These are phyloP conservation scores for Pythium vanterpoolii DNA, from an alignment of 352 stramenopile species.

Conservation along the genomic window DNA sequence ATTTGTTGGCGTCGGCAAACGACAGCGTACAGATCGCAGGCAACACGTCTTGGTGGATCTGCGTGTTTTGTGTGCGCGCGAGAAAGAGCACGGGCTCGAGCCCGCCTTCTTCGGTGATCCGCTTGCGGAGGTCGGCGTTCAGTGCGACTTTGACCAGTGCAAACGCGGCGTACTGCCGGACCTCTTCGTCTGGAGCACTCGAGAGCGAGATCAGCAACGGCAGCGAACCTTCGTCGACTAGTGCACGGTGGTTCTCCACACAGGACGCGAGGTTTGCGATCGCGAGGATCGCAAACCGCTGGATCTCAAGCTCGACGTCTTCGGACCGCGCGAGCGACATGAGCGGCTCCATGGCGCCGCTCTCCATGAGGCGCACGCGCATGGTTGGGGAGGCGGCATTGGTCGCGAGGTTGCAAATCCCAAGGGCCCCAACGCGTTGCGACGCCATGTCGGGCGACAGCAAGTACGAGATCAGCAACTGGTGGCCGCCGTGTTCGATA, in stretches of 20 bases:
- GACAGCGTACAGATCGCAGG: constrained; percentile 91
- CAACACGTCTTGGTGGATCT: constrained; percentile 91
- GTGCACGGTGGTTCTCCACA: constrained; percentile 91
- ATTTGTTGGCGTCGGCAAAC: constrained; percentile 93
- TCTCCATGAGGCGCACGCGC: constrained; percentile 91
- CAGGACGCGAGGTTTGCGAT: constrained; percentile 94
- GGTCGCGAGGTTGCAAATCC: constrained; percentile 95
- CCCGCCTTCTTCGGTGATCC: constrained; percentile 94
- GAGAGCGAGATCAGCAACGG: constrained; percentile 94
- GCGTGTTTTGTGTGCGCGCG: constrained; percentile 87
- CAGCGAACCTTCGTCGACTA: constrained; percentile 93
- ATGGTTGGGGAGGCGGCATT: constrained; percentile 88
- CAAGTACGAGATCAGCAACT: constrained; percentile 95
- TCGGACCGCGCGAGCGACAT: constrained; percentile 93
- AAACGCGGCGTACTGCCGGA: constrained; percentile 95
- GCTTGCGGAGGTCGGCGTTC: constrained; percentile 93
- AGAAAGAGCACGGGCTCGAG: constrained; percentile 96
- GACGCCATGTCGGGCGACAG: constrained; percentile 93
- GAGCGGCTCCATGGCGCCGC: constrained; percentile 92
- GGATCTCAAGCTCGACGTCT: constrained; percentile 95
- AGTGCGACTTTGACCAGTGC: constrained; percentile 94
- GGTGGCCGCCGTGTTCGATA: constrained; percentile 89
- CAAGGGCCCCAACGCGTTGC: constrained; percentile 90
- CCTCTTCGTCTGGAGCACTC: constrained; percentile 91
- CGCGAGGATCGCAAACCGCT: constrained; percentile 91